Base-by-base conservation (phyloP, 495 filamentous ascomycete genomes). In the Aspergillus biplanus region DNA sequence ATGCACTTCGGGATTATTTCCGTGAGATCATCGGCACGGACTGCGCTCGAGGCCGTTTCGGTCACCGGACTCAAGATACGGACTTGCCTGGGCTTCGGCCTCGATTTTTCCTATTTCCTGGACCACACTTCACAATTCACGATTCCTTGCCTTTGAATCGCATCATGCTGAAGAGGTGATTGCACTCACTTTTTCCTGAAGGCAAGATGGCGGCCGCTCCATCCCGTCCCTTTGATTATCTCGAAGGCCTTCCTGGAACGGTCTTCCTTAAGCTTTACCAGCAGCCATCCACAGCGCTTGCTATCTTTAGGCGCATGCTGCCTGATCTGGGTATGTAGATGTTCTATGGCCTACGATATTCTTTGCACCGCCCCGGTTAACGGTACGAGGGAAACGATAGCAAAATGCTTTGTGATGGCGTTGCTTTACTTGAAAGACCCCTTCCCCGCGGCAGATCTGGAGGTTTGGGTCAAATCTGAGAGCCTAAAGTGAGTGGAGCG, bases 231-330 rank as follows among this genome's bases (percentile, higher is more conserved):
- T 87, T 93, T 71, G 91, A 96, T 68, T 97, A 96, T 78, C 86
- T 97, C 74, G 91, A 97, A 84, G 83, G 87, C 72, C 89, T 96
- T 67, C 90, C 92, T 33, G 92, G 90, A 56, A 92, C 89, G n/a
- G 92, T 89, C 27, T 96, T 97, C 73, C 83, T 83, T 66, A 88
- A 89, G 76, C 83, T 99, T 8, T 99, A 99, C 82, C 90, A 92
- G 79, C 93, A 97, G 82, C 95, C 95, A 12, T 96, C 93, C 7
- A 96, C 96, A 5, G 89, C 92, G 33, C 87, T 99, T 47, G 96
- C 95, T 56, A 93, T 99, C 67, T 98, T 97, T 76, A 87, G 96
- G 66, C 92, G 95, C 78, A 97, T 98, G 93, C 84, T 98, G 59
- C 91, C 96, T 63, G 91, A 93, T 62, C 76, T 97, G 57, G 92